Evolutionary conservation across 371 early-diverging fungal species (phyloP).

Genomic region (Mucor circinelloides): DNA sequence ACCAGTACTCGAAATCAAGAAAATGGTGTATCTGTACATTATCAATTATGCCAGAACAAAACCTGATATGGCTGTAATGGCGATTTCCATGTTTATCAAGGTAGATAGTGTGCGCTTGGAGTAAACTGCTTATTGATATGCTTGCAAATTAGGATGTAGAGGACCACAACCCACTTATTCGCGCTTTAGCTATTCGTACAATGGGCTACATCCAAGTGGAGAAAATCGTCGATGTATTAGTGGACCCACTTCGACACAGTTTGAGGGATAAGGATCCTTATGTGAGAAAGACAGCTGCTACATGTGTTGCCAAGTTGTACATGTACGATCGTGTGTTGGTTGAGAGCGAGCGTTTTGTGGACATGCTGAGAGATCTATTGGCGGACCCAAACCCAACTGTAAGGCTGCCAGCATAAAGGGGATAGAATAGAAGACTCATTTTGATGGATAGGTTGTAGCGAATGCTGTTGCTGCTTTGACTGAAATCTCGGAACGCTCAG

Average conservation of each 20-base stretch:
- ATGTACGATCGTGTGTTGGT: conserved; percentile 67
- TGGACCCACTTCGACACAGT: conserved; percentile 81
- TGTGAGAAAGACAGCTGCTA: conserved; percentile 94
- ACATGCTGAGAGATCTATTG: conserved; percentile 82
- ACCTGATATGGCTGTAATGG: conserved; percentile 89
- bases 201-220: conserved; percentile 95
- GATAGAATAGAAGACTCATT: neutral
- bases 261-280: conserved; percentile 81
- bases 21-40: conserved; percentile 91
- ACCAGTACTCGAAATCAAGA: conserved; percentile 70
- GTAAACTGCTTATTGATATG: neutral
- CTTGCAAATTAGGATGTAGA: conserved; percentile 58
- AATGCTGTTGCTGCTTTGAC: conserved; percentile 89
- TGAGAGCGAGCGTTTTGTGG: conserved; percentile 81
- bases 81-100: conserved; percentile 74
- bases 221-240: conserved; percentile 78
- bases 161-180: conserved; percentile 90
- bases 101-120: conserved; percentile 26
- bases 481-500: conserved; percentile 87
- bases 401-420: neutral
- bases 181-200: conserved; percentile 91
- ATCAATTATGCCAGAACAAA: conserved; percentile 87
- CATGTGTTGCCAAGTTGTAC: conserved; percentile 88
- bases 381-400: conserved; percentile 96
- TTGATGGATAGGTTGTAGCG: conserved; percentile 76